Evolutionary conservation across 2,329 filamentous ascomycete species (phyloP).

Genomic region (Lojkania enalia): DNA sequence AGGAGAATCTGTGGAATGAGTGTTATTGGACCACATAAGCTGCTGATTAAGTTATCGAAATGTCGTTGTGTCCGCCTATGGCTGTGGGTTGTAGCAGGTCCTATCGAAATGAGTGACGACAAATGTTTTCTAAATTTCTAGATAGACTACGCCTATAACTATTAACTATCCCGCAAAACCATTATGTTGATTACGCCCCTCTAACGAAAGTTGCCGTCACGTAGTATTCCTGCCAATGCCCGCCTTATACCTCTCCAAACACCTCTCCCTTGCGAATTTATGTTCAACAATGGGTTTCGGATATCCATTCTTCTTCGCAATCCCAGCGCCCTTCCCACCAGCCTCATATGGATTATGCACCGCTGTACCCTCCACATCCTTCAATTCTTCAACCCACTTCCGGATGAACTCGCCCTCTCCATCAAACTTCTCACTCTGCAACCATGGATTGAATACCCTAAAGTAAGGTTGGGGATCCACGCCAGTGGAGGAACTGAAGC

Average conservation of each 20-base stretch:
- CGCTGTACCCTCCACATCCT: conserved; percentile 63
- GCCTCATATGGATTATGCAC: conserved; percentile 81
- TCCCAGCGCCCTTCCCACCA: conserved; percentile 55
- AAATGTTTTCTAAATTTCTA: too few relatives aligned
- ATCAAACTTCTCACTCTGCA: conserved; percentile 88
- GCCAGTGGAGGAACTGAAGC: conserved; percentile 67
- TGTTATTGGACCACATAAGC: too few relatives aligned
- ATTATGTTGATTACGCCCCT: too few relatives aligned
- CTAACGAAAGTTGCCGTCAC: too few relatives aligned
- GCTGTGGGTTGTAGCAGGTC: too few relatives aligned
- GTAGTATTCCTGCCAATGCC: conserved; percentile 59
- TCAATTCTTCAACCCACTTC: conserved; percentile 79
- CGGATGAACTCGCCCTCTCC: conserved; percentile 76
- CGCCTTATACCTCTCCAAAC: conserved; percentile 70
- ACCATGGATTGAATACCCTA: conserved; percentile 81
- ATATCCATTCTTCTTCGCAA: conserved; percentile 70
- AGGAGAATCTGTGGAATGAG: too few relatives aligned
- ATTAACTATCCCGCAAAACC: too few relatives aligned
- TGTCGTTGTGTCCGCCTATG: too few relatives aligned
- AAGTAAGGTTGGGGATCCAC: conserved; percentile 91
- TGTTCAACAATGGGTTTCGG: conserved; percentile 76
- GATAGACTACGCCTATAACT: too few relatives aligned
- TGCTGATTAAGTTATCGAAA: too few relatives aligned
- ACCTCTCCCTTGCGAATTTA: conserved; percentile 66
- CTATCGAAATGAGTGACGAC: too few relatives aligned